These are phyloP conservation scores for Graphilbum ipis-grandicollis DNA, from an alignment of 2,329 filamentous ascomycete genomes.

Conservation along the genomic window DNA sequence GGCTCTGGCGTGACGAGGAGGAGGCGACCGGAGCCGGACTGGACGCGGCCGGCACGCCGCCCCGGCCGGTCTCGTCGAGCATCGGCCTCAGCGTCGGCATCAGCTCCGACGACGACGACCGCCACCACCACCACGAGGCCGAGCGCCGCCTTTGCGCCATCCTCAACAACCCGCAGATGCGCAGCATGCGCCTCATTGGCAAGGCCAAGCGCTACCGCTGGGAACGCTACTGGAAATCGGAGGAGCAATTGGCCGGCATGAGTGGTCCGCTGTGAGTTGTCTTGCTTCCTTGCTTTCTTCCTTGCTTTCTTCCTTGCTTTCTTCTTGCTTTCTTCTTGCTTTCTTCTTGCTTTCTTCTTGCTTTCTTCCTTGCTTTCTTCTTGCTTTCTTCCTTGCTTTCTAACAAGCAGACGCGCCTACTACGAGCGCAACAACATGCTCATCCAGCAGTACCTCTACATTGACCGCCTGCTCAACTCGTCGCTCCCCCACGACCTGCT, in stretches of 20 bases:
- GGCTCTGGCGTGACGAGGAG: slow-evolving; percentile 9
- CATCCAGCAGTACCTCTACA: slow-evolving; percentile 84
- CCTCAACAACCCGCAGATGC: slow-evolving; percentile 53
- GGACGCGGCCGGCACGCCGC: neutral
- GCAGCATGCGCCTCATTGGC: slow-evolving; percentile 75
- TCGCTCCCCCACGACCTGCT: slow-evolving; percentile 83
- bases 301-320: too few species aligned
- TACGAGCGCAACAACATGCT: slow-evolving; percentile 81
- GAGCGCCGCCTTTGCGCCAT: slow-evolving; percentile 42
- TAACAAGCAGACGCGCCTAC: slow-evolving; percentile 46
- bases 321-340: too few species aligned
- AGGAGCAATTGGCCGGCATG: slow-evolving; percentile 56
- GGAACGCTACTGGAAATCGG: slow-evolving; percentile 72
- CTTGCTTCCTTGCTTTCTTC: neutral
- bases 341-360: too few species aligned
- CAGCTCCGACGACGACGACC: slow-evolving; percentile 16
- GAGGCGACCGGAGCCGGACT: slow-evolving; percentile 5
- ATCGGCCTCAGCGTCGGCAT: neutral
- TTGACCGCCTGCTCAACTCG: slow-evolving; percentile 78
- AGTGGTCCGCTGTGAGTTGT: slow-evolving; percentile 43
- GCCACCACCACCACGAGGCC: slow-evolving; percentile 26
- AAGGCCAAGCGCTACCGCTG: slow-evolving; percentile 75
- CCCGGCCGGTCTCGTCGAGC: neutral
- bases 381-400: too few species aligned
- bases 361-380: too few species aligned